Conservation (phyloP, 192 early-diverging fungal genomes). For the Diversispora eburnea region DNA sequence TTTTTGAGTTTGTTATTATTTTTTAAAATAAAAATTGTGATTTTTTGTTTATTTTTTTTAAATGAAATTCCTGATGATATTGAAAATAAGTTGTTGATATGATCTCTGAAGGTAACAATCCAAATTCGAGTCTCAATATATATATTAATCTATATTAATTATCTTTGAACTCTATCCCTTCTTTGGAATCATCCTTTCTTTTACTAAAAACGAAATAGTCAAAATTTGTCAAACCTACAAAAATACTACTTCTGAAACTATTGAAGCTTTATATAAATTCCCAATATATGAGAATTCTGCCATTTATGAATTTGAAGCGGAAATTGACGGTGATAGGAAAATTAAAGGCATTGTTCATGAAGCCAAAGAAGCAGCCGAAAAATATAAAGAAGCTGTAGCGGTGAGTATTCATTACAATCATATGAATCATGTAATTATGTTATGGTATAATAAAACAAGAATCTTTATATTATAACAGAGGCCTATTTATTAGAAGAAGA, state of each 20-base stretch:
- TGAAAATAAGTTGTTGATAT: slow-evolving; percentile 26
- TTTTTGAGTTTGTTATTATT: neutral
- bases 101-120: slow-evolving; percentile 23
- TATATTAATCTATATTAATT: slow-evolving; percentile 2
- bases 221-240: slow-evolving; percentile 22
- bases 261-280: slow-evolving; percentile 23
- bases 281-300: slow-evolving; percentile 19
- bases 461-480: neutral
- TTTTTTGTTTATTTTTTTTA: neutral
- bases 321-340: slow-evolving; percentile 12
- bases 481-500: slow-evolving; percentile 19
- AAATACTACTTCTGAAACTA: neutral
- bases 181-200: neutral
- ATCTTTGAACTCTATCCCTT: neutral
- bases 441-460: neutral
- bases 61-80: neutral
- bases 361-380: neutral
- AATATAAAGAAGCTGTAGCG: slow-evolving; percentile 4
- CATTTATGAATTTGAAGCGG: slow-evolving; percentile 20
- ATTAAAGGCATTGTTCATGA: slow-evolving; percentile 26
- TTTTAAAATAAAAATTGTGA: too few relatives aligned
- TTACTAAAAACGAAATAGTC: neutral
- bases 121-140: neutral
- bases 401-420: neutral
- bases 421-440: neutral